Conservation (phyloP, 306 rosid species). For the Alnus rubra region DNA sequence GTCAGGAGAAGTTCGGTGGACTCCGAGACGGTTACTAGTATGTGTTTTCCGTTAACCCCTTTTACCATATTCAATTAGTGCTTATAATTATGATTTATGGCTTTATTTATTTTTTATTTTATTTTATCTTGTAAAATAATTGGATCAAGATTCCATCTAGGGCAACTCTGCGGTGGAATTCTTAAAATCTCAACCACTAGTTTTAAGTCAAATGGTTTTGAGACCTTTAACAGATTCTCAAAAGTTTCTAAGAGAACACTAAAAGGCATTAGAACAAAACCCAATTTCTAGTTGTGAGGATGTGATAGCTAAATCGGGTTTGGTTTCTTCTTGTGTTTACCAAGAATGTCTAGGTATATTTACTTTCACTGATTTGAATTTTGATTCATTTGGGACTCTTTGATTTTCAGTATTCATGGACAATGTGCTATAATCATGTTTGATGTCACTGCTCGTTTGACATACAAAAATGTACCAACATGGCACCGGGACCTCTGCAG, state of each 20-base stretch:
- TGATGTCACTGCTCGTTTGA: slow-evolving; percentile 39
- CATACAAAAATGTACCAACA: slow-evolving; percentile 39
- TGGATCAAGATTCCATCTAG: too few relatives aligned
- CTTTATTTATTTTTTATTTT: too few relatives aligned
- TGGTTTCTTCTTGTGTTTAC: too few relatives aligned
- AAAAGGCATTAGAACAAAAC: too few relatives aligned
- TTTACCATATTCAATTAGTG: not conserved
- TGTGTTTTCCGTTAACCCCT: not conserved
- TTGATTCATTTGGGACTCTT: not conserved
- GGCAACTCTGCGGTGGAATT: too few relatives aligned
- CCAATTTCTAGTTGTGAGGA: too few relatives aligned
- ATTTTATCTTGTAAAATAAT: too few relatives aligned
- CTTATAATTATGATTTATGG: not conserved
- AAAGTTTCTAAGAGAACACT: too few relatives aligned
- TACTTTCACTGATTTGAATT: not conserved
- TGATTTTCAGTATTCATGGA: slow-evolving; percentile 35
- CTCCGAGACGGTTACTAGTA: slow-evolving; percentile 39
- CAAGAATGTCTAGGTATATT: not conserved
- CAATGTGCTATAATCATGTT: slow-evolving; percentile 43
- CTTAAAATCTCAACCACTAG: too few relatives aligned
- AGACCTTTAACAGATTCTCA: too few relatives aligned
- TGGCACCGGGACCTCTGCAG: slow-evolving; percentile 42
- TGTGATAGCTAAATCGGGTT: too few relatives aligned
- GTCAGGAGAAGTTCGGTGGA: slow-evolving; percentile 37
- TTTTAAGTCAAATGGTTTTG: too few relatives aligned